phyloP scores from a whole-genome alignment of 306 rosid genomes.

The Macrotyloma uniflorum region DNA sequence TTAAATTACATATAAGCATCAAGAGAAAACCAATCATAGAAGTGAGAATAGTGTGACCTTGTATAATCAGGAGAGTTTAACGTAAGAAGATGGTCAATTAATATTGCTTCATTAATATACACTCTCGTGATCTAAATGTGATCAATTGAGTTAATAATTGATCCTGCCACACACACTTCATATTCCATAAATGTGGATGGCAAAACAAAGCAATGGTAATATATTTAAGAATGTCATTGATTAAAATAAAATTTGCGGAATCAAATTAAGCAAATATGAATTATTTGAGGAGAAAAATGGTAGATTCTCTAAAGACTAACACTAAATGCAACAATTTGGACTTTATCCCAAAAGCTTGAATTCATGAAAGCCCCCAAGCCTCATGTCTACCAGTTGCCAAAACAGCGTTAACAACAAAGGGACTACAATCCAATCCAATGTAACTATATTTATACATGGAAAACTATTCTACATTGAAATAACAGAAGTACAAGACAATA shows the following conservation, averaged over 20 bases:
- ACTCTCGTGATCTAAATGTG: neutral
- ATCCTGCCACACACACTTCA: neutral
- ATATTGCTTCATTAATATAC: neutral
- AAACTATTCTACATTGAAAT: no score
- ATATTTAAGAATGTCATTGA: neutral
- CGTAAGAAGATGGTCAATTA: neutral
- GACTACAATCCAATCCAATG: no score
- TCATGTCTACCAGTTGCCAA: neutral
- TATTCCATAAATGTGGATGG: neutral
- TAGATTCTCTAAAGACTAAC: neutral
- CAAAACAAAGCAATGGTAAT: conserved; percentile 1
- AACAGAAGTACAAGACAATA: no score
- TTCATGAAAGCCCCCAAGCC: neutral
- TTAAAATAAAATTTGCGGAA: neutral
- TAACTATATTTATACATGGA: no score
- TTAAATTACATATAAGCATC: neutral
- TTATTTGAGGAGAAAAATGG: neutral
- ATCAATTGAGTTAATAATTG: neutral
- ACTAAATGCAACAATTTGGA: neutral
- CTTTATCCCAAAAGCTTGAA: no score
- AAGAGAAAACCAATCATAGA: neutral
- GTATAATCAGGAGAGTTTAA: neutral
- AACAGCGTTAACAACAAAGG: neutral
- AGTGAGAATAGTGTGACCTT: neutral
- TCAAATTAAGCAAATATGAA: neutral